phyloP scores from a whole-genome alignment of 179 eudicot genomes.

The Patellifolia procumbens region DNA sequence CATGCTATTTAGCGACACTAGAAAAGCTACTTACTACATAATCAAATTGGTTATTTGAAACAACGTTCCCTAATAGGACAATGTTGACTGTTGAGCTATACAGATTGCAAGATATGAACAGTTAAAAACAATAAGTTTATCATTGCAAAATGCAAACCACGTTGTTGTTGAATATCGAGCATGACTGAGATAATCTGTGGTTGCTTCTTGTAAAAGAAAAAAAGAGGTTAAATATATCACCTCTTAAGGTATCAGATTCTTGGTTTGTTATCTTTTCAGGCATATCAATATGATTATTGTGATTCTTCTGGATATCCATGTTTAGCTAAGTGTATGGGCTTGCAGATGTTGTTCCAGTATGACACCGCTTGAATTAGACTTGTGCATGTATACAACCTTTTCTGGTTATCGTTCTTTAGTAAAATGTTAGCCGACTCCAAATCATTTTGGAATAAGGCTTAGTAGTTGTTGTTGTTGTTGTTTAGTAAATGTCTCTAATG shows the following conservation, averaged over 20 bases:
- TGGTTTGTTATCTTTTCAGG: not conserved
- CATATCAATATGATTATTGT: not conserved
- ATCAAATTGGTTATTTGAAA: not conserved
- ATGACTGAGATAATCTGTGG: no score
- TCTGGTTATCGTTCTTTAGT: not conserved
- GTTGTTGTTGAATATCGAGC: not conserved
- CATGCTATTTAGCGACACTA: not conserved
- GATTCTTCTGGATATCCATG: not conserved
- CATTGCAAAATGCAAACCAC: not conserved
- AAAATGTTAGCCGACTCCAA: no score
- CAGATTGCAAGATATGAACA: not conserved
- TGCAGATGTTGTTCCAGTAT: not conserved
- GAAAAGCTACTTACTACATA: not conserved
- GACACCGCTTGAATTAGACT: not conserved
- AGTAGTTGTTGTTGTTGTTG: no score
- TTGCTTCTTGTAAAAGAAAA: not conserved
- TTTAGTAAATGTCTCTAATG: not conserved
- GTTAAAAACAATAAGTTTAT: not conserved
- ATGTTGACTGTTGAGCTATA: not conserved
- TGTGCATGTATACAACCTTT: not conserved
- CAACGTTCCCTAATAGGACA: not conserved
- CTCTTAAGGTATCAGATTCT: not conserved
- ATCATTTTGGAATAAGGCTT: no score
- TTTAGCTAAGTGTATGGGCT: not conserved
- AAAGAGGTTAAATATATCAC: not conserved